phyloP scores from a whole-genome alignment of 179 eudicot genomes.

The Corrigiola litoralis region DNA sequence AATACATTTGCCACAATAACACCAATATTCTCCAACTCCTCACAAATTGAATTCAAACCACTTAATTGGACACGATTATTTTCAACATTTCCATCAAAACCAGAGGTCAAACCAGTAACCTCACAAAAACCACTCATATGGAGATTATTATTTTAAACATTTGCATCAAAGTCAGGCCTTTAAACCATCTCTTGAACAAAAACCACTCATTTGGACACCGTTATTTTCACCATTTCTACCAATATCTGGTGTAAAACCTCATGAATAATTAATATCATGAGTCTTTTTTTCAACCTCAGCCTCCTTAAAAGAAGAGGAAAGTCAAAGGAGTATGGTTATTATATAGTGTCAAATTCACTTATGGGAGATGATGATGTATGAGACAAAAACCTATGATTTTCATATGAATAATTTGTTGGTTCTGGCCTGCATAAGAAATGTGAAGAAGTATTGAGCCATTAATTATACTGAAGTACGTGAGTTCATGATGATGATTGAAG shows the following conservation, averaged over 20 bases:
- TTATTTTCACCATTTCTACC: constrained; percentile 6
- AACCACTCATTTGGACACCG: background rate
- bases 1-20: constrained; percentile 39
- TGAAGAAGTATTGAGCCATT: constrained; percentile 6
- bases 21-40: constrained; percentile 1
- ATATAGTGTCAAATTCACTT: constrained; percentile 27
- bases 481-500: constrained; percentile 9
- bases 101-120: background rate
- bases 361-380: constrained; percentile 26
- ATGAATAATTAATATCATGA: constrained; percentile 12
- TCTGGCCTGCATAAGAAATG: background rate
- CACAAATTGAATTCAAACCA: constrained; percentile 5
- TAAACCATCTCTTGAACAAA: background rate
- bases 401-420: constrained; percentile 1
- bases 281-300: constrained; percentile 12
- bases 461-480: constrained; percentile 22
- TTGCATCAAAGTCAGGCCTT: background rate
- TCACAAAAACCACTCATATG: background rate
- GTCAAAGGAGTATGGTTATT: constrained; percentile 22
- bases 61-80: constrained; percentile 14
- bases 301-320: constrained; percentile 24
- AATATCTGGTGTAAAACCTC: background rate
- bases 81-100: constrained; percentile 13
- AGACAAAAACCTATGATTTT: constrained; percentile 27
- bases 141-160: background rate